Conservation (phyloP, 2,329 filamentous ascomycete genomes). For the Colletotrichum eremochloae region DNA sequence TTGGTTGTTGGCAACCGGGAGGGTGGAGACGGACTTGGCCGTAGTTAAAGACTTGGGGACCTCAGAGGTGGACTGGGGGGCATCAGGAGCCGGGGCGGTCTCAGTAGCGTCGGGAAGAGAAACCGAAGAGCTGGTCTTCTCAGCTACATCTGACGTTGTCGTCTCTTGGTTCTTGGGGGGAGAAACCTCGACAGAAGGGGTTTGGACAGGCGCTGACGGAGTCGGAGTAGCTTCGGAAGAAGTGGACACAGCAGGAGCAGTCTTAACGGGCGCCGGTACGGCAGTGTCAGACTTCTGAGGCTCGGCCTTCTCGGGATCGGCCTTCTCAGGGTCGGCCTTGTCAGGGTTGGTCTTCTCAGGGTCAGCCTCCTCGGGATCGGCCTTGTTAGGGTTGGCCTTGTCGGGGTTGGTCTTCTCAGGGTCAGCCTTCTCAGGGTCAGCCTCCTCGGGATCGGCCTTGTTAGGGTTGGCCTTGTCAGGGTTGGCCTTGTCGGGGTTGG, state of each 20-base stretch:
- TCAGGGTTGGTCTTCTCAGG: too few relatives aligned
- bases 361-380: neutral
- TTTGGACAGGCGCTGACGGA: neutral
- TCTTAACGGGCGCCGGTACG: neutral
- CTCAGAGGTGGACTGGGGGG: neutral
- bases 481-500: neutral
- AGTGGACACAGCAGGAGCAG: neutral
- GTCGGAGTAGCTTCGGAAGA: neutral
- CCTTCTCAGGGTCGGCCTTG: too few relatives aligned
- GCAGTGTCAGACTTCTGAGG: neutral
- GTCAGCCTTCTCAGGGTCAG: neutral
- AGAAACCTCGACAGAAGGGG: neutral
- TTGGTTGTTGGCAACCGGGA: conserved; percentile 24
- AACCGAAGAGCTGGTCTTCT: neutral
- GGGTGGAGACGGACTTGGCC: neutral
- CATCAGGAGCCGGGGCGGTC: neutral
- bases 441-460: neutral
- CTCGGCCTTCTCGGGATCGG: neutral
- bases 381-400: neutral
- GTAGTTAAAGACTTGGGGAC: neutral
- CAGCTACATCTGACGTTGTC: neutral
- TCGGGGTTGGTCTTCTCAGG: too few relatives aligned
- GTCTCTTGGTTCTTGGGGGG: neutral
- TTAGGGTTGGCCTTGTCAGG: neutral
- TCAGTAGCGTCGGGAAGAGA: neutral